phyloP scores from a whole-genome alignment of 2,329 filamentous ascomycete genomes.

The Penicillium griseofulvum region DNA sequence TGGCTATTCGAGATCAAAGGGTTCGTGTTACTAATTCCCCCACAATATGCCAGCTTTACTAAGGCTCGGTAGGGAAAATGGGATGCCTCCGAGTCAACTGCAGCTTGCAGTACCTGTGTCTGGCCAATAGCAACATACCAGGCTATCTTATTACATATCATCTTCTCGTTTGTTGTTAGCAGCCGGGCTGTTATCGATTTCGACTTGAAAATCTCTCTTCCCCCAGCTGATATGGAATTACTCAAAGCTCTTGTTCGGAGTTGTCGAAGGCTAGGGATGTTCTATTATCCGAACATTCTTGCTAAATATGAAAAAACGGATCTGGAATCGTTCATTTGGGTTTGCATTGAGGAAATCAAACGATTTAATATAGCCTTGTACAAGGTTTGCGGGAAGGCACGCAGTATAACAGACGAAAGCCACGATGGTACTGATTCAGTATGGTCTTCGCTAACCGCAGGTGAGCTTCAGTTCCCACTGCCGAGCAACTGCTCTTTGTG shows the following conservation, averaged over 20 bases:
- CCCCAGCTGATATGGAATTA: constrained; percentile 8
- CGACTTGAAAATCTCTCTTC: constrained; percentile 14
- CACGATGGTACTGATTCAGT: not conserved
- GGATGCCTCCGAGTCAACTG: constrained; percentile 18
- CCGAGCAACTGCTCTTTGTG: constrained; percentile 17
- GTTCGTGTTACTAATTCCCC: constrained; percentile 9
- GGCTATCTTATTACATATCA: constrained; percentile 31
- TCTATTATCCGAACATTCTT: constrained; percentile 31
- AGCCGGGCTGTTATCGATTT: constrained; percentile 3
- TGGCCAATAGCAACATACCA: constrained; percentile 36
- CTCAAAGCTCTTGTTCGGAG: constrained; percentile 26
- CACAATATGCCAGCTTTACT: not conserved
- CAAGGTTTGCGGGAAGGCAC: constrained; percentile 17
- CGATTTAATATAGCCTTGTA: constrained; percentile 29
- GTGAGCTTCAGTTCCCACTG: constrained; percentile 21
- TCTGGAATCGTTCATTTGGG: constrained; percentile 20
- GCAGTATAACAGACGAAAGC: not conserved
- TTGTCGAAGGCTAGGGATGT: constrained; percentile 28
- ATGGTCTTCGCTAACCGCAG: constrained; percentile 2
- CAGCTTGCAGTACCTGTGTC: constrained; percentile 4
- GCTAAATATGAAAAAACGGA: constrained; percentile 10
- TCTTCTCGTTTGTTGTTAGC: constrained; percentile 23
- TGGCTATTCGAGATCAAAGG: constrained; percentile 26
- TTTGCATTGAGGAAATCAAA: constrained; percentile 31
- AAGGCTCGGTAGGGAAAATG: constrained; percentile 20